phyloP scores from a whole-genome alignment of 108 stramenopile genomes.

The Phaeodactylum tricornutum region DNA sequence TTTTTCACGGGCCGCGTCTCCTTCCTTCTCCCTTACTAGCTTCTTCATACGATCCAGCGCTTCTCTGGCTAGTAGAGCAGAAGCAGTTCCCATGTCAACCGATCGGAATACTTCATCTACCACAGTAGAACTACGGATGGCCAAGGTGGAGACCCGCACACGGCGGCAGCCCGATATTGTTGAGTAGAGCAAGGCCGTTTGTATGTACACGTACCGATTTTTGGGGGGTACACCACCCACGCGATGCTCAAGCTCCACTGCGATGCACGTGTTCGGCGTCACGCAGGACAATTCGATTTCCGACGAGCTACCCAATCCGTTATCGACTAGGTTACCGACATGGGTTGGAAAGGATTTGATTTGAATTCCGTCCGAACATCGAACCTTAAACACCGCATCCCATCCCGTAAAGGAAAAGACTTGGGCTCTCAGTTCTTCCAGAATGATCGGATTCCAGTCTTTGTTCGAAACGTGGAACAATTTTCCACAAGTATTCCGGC shows the following conservation, averaged over 20 bases:
- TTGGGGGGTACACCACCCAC: conserved; percentile 51
- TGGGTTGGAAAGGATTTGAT: conserved; percentile 32
- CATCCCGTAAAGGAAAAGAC: conserved; percentile 16
- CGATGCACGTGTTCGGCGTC: conserved; percentile 54
- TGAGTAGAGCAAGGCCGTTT: conserved; percentile 72
- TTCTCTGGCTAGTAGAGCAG: conserved; percentile 37
- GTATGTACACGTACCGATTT: conserved; percentile 46
- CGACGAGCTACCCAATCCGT: conserved; percentile 25
- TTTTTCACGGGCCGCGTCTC: neutral
- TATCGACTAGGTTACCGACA: conserved; percentile 18
- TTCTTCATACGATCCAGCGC: conserved; percentile 25
- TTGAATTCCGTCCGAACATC: conserved; percentile 61
- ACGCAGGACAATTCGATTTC: conserved; percentile 60
- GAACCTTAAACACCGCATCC: conserved; percentile 76
- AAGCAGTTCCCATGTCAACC: conserved; percentile 49
- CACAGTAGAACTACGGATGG: conserved; percentile 28
- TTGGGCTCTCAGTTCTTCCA: conserved; percentile 36
- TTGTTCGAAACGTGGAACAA: conserved; percentile 41
- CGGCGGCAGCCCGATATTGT: conserved; percentile 53
- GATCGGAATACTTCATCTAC: conserved; percentile 37
- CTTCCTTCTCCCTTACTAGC: neutral
- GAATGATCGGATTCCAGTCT: conserved; percentile 35
- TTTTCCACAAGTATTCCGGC: conserved; percentile 53
- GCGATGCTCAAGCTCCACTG: conserved; percentile 59
- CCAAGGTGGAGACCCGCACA: conserved; percentile 78